Evolutionary conservation across 2,329 filamentous ascomycete genomes (phyloP), one percentile per base, ranked within the genome.

Genomic region (Rhytidhysteron rufulum): DNA sequence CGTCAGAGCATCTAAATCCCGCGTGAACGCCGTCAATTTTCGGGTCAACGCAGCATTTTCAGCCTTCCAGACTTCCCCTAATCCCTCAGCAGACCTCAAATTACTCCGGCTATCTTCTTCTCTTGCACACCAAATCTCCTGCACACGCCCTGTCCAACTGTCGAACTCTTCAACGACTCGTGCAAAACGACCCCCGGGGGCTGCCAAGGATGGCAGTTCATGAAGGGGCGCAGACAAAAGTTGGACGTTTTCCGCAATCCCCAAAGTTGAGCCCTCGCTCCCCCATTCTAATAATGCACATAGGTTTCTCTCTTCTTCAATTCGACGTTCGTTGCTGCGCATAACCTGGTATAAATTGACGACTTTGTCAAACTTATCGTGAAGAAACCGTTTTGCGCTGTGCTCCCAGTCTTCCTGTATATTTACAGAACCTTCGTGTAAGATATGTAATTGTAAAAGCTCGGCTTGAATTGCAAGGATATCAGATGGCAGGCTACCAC

Each of bases 391-490:
- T 37, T 60, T 56, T 15, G 63, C 64, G 37, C 56, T 65, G 9
- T 44, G 30, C 31, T 63, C 55, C 64, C 65, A 69, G 18, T 50
- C 42, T 18, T 35, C 54, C 27, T 37, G 48, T 11, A 54, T 49
- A 7, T 50, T 37, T 27, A 45, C 45, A 9, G 57, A 55, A 5
- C 49, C 37, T 34, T 53, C 45, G 37, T 66, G 64, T 13, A 69
- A 39, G 8, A 67, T 40, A 40, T 65, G 57, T 3, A 69, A 50
- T 39, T 68, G 65, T 5, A 69, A 51, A 11, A 69, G 48, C 42
- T 65, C 58, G 9, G 62, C 51, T 49, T 69, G 66, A 4, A 67
- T 48, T 34, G 44, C 51, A 30, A 53, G 37, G 3, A 60, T 48
- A 24, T 68, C 63, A 5, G 54, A 43, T 2, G 60, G 45, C 17